Percentiles rank a stretch among this genome's conserved stretches.
Conservation (phyloP, 78 protist species). For the Protostelium mycophagum region DNA sequence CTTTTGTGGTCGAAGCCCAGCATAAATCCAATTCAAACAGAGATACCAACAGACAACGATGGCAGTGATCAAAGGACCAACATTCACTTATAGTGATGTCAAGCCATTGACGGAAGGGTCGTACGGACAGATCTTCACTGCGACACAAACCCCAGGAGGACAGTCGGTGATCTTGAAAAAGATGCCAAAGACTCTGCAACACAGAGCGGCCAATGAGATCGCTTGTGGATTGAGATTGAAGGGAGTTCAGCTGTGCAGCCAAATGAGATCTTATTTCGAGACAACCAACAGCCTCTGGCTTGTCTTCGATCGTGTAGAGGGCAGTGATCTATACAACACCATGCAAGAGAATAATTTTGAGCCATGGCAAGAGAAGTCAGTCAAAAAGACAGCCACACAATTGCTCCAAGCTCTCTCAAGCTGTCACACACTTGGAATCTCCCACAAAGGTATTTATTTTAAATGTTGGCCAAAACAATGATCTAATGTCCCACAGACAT, state of each 20-base stretch:
- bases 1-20: too few relatives aligned
- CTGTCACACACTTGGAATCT: neutral
- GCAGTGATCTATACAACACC: neutral
- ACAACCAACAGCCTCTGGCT: neutral
- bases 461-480: neutral
- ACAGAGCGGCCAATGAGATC: neutral
- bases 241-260: neutral
- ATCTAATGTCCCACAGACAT: neutral
- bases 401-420: neutral
- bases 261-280: neutral
- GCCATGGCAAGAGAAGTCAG: neutral
- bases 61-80: slow-evolving; percentile 1
- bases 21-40: too few relatives aligned
- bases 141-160: neutral
- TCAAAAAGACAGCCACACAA: neutral
- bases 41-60: too few relatives aligned
- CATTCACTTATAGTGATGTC: neutral
- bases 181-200: neutral
- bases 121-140: neutral
- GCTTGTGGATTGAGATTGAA: neutral
- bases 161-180: neutral
- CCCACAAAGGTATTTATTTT: neutral
- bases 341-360: neutral
- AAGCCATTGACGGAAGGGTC: neutral
- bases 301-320: neutral